Evolutionary conservation across 139 green algal species (phyloP), one percentile per base, ranked within the genome.

Genomic region (Chlamydomonas sp.): DNA sequence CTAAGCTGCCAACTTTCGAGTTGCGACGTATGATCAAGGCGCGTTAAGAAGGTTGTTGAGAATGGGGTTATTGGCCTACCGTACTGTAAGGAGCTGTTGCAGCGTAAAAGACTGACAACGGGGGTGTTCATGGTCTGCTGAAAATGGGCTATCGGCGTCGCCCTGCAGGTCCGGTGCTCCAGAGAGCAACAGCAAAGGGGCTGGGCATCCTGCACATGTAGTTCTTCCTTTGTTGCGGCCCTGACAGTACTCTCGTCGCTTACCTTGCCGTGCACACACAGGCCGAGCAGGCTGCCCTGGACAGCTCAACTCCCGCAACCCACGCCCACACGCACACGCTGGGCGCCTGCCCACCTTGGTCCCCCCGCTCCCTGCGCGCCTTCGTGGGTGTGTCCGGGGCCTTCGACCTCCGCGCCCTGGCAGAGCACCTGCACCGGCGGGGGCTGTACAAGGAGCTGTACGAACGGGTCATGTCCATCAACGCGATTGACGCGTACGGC

Each of bases 351-450:
- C 91, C 91, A 0, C 62, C 84, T 61, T 98, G 96, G 96, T 87
- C 91, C 58, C 92, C 93, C 1, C 4, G 20, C 1, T 18, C 78
- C 20, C 89, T 96, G 80, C 31, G 81, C 5, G 91, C 80, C 59
- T 96, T 94, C 66, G 80, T 97, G 60, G 93, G 94, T 17, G 83
- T 97, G 4, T 96, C 89, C 60, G 96, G 95, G 15, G 92, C 95
- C 0, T 99, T 98, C 87, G 95, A 98, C 90, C 89, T 98, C n/a
- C 78, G 89, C 4, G 91, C 88, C 1, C 87, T 99, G 78, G 86
- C 91, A 1, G 91, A 96, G 59, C 96, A 99, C 93, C 89, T 99
- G 82, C 89, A 99, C 89, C 85, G 91, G 16, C 88, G 96, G 5
- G 97, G 97, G 3, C 90, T 99, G 62, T 96, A 97, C 89, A 93